phyloP scores from a whole-genome alignment of 768 basidiomycete genomes.

The Rhizopogon vulgaris region DNA sequence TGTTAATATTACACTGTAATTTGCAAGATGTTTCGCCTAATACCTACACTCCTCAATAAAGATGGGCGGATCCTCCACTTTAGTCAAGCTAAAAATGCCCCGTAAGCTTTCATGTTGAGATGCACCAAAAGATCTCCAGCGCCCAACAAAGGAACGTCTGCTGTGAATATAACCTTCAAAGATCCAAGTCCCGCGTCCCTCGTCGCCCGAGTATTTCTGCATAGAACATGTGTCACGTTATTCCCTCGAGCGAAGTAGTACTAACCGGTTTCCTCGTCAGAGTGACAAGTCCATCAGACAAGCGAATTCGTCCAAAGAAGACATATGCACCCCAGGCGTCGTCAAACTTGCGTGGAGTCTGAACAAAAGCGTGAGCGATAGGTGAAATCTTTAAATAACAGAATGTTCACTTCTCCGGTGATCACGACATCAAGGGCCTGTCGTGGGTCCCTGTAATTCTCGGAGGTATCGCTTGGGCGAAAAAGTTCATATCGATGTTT shows the following conservation, averaged over 20 bases:
- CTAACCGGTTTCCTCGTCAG: constrained; percentile 59
- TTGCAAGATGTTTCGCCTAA: background rate
- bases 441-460: constrained; percentile 21
- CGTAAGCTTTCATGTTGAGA: constrained; percentile 30
- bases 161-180: constrained; percentile 52
- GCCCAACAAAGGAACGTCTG: constrained; percentile 45
- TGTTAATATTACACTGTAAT: background rate
- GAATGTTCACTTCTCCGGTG: constrained; percentile 25
- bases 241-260: constrained; percentile 6
- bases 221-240: constrained; percentile 2
- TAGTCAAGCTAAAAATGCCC: constrained; percentile 57
- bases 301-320: constrained; percentile 51
- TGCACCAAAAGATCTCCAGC: constrained; percentile 38
- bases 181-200: constrained; percentile 44
- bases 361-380: constrained; percentile 16
- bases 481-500: constrained; percentile 26
- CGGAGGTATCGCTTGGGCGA: constrained; percentile 21
- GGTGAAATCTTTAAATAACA: constrained; percentile 12
- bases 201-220: constrained; percentile 36
- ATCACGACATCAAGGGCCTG: constrained; percentile 32
- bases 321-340: constrained; percentile 62
- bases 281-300: constrained; percentile 51
- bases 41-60: background rate
- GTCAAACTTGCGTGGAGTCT: constrained; percentile 52
- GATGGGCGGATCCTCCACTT: constrained; percentile 22